phyloP scores from a whole-genome alignment of 108 stramenopile species.

The Stephanodiscus minutulus region DNA sequence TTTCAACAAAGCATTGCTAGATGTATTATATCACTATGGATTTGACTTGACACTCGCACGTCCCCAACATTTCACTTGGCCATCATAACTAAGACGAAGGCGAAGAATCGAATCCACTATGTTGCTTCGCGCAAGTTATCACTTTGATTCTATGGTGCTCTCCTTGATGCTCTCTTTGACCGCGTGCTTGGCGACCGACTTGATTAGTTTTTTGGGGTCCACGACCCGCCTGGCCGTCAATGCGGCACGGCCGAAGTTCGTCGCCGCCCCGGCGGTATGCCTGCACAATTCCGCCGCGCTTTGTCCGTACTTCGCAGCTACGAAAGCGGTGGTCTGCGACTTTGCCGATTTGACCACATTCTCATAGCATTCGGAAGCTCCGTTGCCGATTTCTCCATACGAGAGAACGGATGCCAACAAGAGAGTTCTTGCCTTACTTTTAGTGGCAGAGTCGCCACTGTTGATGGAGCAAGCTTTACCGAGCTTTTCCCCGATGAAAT shows the following conservation, averaged over 20 bases:
- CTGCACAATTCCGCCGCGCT: constrained; percentile 27
- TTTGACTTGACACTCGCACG: too few relatives aligned
- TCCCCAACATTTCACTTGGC: too few relatives aligned
- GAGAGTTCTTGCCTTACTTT: constrained; percentile 19
- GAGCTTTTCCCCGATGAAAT: constrained; percentile 23
- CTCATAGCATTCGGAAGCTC: constrained; percentile 30
- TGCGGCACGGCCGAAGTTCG: constrained; percentile 34
- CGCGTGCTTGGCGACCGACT: constrained; percentile 26
- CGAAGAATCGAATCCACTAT: neutral
- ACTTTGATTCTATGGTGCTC: neutral
- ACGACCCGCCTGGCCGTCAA: constrained; percentile 31
- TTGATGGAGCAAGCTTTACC: constrained; percentile 26
- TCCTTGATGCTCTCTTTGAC: constrained; percentile 33
- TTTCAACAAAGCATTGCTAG: too few relatives aligned
- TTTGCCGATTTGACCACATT: constrained; percentile 27
- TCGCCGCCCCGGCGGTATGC: constrained; percentile 34
- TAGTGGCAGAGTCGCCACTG: constrained; percentile 4
- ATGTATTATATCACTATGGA: too few relatives aligned
- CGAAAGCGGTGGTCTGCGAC: constrained; percentile 24
- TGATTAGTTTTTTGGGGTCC: constrained; percentile 23
- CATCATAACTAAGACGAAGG: too few relatives aligned
- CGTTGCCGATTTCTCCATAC: constrained; percentile 25
- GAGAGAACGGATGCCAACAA: constrained; percentile 20
- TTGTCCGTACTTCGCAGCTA: constrained; percentile 31
- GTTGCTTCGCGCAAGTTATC: neutral